Evolutionary conservation across 495 filamentous ascomycete species (phyloP), one percentile per base, ranked within the genome.

Genomic region (Penicillium verhagenii): DNA sequence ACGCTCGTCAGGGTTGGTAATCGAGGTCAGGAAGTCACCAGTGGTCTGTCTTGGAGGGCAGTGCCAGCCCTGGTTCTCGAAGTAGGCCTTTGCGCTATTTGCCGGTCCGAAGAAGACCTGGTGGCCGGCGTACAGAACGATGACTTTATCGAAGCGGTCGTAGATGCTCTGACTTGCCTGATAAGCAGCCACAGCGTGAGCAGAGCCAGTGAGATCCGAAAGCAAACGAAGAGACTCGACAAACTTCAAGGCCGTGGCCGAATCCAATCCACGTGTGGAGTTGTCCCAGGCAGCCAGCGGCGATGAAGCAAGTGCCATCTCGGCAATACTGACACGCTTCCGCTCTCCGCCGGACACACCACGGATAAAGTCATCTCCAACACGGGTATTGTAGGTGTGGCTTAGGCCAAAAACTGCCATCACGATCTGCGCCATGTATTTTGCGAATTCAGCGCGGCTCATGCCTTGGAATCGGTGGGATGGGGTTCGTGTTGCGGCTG

Each of bases 121-220:
- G 0, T 80, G 72, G 2, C 86, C 86, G 56, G 84, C 78, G 56
- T 88, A 87, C 0, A 89, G 62, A 0, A 89, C 79, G 14, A 77
- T 65, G 14, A 79, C 79, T 60, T 86, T 86, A 60, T 87, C 82
- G 52, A 87, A 86, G 13, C 70, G 61, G 53, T 77, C 69, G 68
- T 94, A 96, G 54, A 96, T 95, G 56, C 83, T 87, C 65, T 96
- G 90, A 13, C 84, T 87, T 0, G 90, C 90, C 68, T 96, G 91
- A 63, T 93, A 96, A 11, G 92, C 79, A 1, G 88, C 90, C 25
- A 92, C 89, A 25, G 91, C 89, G 21, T 89, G 90, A 42, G 83
- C 85, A 8, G 78, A 87, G 6, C 82, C 78, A 44, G 81, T 78
- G 42, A 90, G 71, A 39, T 90, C 82, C 5, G 86, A 87, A 31